A percentile compares a stretch with the other conserved stretches of the same genome.
Evolutionary conservation across 768 basidiomycete genomes (phyloP).

Genomic region (Suillus cothurnatus): DNA sequence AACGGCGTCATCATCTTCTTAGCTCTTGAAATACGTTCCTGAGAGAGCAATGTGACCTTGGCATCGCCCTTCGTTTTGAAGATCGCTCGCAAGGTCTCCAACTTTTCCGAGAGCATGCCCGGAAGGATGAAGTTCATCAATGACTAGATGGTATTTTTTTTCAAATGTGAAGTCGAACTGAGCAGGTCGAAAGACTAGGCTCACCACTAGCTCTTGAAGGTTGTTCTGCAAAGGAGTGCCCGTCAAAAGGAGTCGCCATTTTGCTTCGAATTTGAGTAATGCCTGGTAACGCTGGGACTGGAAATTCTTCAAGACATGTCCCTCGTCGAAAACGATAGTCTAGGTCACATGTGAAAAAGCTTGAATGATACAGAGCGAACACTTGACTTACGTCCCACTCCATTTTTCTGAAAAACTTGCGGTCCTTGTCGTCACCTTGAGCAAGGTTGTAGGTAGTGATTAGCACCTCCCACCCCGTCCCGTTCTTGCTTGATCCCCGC

Average conservation of each 20-base stretch:
- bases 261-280: slow-evolving; percentile 79
- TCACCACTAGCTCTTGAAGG: slow-evolving; percentile 84
- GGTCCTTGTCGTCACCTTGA: slow-evolving; percentile 82
- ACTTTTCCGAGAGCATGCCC: slow-evolving; percentile 76
- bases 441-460: slow-evolving; percentile 97
- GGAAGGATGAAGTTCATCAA: slow-evolving; percentile 98
- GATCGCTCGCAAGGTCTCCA: slow-evolving; percentile 84
- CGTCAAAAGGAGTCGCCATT: slow-evolving; percentile 90
- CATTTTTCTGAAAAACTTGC: slow-evolving; percentile 90
- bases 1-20: slow-evolving; percentile 99
- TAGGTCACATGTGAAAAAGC: slow-evolving; percentile 32
- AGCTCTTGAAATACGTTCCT: slow-evolving; percentile 90
- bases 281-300: slow-evolving; percentile 96
- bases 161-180: slow-evolving; percentile 6
- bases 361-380: neutral
- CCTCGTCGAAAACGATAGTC: slow-evolving; percentile 96
- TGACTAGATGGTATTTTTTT: slow-evolving; percentile 55
- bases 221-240: slow-evolving; percentile 96
- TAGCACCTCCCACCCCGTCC: slow-evolving; percentile 85
- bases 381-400: slow-evolving; percentile 81
- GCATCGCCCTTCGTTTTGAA: slow-evolving; percentile 98
- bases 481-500: slow-evolving; percentile 45
- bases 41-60: slow-evolving; percentile 83
- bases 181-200: slow-evolving; percentile 26
- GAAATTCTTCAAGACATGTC: slow-evolving; percentile 96